Conservation (phyloP, 129 eudicot species). For the Calendula officinalis region DNA sequence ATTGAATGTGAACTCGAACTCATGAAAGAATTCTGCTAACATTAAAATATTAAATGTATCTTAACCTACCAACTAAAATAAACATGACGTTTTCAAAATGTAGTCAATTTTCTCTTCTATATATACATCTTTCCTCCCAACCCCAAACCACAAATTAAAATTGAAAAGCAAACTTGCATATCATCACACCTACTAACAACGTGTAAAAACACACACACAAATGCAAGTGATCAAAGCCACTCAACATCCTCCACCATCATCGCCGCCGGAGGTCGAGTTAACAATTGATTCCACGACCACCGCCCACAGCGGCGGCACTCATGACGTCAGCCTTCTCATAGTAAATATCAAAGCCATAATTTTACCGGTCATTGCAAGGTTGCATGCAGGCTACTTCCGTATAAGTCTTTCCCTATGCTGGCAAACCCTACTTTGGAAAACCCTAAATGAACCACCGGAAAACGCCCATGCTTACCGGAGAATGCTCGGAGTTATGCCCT, state of each 20-base stretch:
- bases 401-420: slow-evolving; percentile 55
- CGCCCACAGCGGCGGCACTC: neutral
- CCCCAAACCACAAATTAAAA: slow-evolving; percentile 2
- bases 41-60: too few species aligned
- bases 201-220: slow-evolving; percentile 26
- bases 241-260: slow-evolving; percentile 2
- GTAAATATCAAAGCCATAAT: slow-evolving; percentile 12
- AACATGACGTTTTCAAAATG: neutral
- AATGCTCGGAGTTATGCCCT: slow-evolving; percentile 22
- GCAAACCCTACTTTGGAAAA: slow-evolving; percentile 64
- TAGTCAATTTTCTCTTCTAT: slow-evolving; percentile 10
- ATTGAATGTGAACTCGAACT: too few species aligned
- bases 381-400: slow-evolving; percentile 76
- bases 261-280: slow-evolving; percentile 27
- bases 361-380: slow-evolving; percentile 31
- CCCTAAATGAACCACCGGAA: slow-evolving; percentile 38
- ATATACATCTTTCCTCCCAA: slow-evolving; percentile 1
- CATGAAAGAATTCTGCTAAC: too few species aligned
- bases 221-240: slow-evolving; percentile 8
- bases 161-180: slow-evolving; percentile 19
- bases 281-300: slow-evolving; percentile 20
- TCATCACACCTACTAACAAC: slow-evolving; percentile 9
- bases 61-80: neutral
- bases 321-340: neutral
- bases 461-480: slow-evolving; percentile 37